These are phyloP conservation scores for Ustilago bromivora DNA, from an alignment of 1,284 basidiomycete genomes.

Conservation along the genomic window DNA sequence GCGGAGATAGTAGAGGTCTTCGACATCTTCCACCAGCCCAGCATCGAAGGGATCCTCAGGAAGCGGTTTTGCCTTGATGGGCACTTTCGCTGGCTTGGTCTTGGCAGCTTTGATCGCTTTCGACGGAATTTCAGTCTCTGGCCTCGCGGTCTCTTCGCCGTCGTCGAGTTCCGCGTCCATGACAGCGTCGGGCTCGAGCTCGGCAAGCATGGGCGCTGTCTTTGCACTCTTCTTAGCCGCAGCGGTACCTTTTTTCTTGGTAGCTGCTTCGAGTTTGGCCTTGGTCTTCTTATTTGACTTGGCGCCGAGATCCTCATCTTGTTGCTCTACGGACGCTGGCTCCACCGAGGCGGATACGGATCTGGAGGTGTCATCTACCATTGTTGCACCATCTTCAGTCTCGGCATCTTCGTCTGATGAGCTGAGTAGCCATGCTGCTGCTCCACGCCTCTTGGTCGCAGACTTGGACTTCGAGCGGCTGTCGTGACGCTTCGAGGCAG, in stretches of 20 bases:
- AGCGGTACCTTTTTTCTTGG: slow-evolving; percentile 15
- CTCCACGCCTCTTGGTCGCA: slow-evolving; percentile 27
- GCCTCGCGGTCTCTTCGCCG: slow-evolving; percentile 24
- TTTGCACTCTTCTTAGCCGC: slow-evolving; percentile 33
- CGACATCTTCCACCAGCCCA: slow-evolving; percentile 83
- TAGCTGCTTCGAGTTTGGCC: slow-evolving; percentile 13
- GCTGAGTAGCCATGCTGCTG: slow-evolving; percentile 22
- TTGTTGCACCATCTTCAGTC: slow-evolving; percentile 23
- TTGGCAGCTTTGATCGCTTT: slow-evolving; percentile 17
- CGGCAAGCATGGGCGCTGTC: neutral
- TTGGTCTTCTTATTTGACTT: slow-evolving; percentile 29
- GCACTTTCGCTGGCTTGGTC: slow-evolving; percentile 22
- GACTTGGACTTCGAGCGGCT: slow-evolving; percentile 10
- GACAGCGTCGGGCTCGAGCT: slow-evolving; percentile 12
- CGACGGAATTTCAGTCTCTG: slow-evolving; percentile 7
- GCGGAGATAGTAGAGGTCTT: slow-evolving; percentile 87
- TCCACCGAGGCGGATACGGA: slow-evolving; percentile 39
- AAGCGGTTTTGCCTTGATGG: slow-evolving; percentile 27
- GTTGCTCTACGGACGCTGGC: slow-evolving; percentile 14
- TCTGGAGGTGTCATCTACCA: slow-evolving; percentile 18
- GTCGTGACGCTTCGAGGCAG: slow-evolving; percentile 4
- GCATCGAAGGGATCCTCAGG: slow-evolving; percentile 74
- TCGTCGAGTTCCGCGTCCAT: slow-evolving; percentile 22
- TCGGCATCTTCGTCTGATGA: slow-evolving; percentile 29
- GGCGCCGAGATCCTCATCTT: neutral